phyloP scores from a whole-genome alignment of 2,329 filamentous ascomycete species.

The Curvularia verruculosa region DNA sequence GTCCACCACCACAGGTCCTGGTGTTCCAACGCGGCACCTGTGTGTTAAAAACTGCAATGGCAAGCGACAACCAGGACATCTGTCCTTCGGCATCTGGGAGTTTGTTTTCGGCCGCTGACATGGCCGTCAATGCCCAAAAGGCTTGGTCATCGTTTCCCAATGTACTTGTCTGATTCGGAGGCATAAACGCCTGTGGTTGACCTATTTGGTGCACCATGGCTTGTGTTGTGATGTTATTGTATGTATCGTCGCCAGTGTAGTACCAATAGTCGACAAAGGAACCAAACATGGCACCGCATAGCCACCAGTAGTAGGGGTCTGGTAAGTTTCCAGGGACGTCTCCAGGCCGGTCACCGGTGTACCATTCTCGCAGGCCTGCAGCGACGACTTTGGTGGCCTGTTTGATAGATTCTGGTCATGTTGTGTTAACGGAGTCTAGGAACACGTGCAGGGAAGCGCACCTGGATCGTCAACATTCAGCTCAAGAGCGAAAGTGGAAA shows the following conservation, averaged over 20 bases:
- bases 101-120: constrained; percentile 70
- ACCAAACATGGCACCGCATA: constrained; percentile 48
- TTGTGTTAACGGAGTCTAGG: constrained; percentile 12
- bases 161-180: constrained; percentile 67
- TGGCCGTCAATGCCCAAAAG: constrained; percentile 71
- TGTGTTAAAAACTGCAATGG: constrained; percentile 72
- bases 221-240: constrained; percentile 43
- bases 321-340: constrained; percentile 63
- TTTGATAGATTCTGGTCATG: constrained; percentile 63
- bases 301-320: constrained; percentile 51
- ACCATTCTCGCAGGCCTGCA: constrained; percentile 66
- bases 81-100: constrained; percentile 59
- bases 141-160: constrained; percentile 74
- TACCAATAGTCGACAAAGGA: constrained; percentile 48
- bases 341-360: constrained; percentile 65
- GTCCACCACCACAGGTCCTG: constrained; percentile 68
- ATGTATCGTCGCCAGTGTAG: constrained; percentile 44
- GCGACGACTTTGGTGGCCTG: constrained; percentile 66
- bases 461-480: constrained; percentile 28
- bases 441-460: constrained; percentile 10
- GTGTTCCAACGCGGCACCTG: constrained; percentile 72
- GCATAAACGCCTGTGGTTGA: constrained; percentile 72
- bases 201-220: constrained; percentile 77
- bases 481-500: constrained; percentile 23
- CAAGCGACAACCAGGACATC: constrained; percentile 66